Base-by-base conservation (phyloP, 2,329 filamentous ascomycete genomes). In the Daldinia sp. region DNA sequence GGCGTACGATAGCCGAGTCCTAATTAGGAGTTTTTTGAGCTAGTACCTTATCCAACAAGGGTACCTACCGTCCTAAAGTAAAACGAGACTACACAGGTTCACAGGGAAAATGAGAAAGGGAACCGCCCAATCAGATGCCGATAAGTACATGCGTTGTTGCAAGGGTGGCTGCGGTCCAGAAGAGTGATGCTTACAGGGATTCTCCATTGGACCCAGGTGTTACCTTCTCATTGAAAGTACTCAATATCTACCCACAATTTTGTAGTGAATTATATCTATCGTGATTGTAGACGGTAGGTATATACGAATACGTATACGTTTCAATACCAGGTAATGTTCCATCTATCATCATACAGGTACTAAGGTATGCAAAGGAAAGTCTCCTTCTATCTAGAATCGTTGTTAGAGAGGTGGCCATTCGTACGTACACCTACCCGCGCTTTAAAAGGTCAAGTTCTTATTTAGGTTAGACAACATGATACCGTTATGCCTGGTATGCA, bases 61-160 rank as follows among this genome's bases (percentile, higher is more conserved):
- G 30, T 37, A 50, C 13, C 46, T 30, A 23, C 20, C 20, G 20
- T 46, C 9, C 12, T 46, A 18, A 54, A 20, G n/a, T 39, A 37
- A 54, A 39, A 37, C 51, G 4, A 35, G 20, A 41, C 15, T 18
- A n/a, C 33, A 56, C 33, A 42, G 46, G 46, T 30, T 30, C 26
- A 30, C 12, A 48, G 15, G 57, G n/a, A 55, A 41, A 44, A 30
- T 26, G 46, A 37, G 57, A 57, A 54, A 48, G 23, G 55, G 51
- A 67, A 63, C 42, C 58, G 39, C 60, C 69, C 58, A 71, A 71
- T 71, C 63, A 71, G 15, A 48, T 51, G 54, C 23, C 59, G 48
- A 65, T 58, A 42, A 51, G 48, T 53, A 56, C 63, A 63, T 37
- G 53, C 23, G 26, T 39, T 48, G 42, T 37, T 64, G 44, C 62